Percentiles rank a stretch among this genome's conserved stretches.
Evolutionary conservation across 1,284 basidiomycete genomes (phyloP).

Genomic region (Naganishia albida): DNA sequence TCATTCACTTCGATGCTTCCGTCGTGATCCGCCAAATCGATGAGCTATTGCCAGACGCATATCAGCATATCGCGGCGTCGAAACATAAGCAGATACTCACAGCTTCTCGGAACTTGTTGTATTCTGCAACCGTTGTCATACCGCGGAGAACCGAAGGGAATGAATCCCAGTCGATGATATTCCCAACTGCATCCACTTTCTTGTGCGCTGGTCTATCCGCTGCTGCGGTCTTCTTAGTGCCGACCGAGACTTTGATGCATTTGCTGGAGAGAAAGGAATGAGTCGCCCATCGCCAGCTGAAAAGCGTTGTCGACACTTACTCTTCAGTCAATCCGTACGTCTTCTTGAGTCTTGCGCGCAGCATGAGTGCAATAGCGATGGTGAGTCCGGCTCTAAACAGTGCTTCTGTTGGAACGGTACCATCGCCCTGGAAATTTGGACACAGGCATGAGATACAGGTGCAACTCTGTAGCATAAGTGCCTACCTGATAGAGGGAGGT

Average conservation of each 20-base stretch:
- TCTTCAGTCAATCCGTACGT: slow-evolving; percentile 83
- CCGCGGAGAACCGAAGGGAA: slow-evolving; percentile 38
- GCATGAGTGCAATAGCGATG: slow-evolving; percentile 74
- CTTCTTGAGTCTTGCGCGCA: slow-evolving; percentile 78
- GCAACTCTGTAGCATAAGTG: background rate
- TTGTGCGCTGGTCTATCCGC: slow-evolving; percentile 76
- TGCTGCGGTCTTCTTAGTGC: slow-evolving; percentile 74
- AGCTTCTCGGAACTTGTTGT: slow-evolving; percentile 42
- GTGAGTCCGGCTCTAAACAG: slow-evolving; percentile 63
- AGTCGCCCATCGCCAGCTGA: background rate
- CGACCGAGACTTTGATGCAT: slow-evolving; percentile 77
- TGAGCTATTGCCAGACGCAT: slow-evolving; percentile 30
- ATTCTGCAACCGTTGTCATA: slow-evolving; percentile 46
- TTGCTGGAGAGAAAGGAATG: slow-evolving; percentile 61
- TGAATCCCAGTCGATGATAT: slow-evolving; percentile 40
- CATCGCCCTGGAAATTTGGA: slow-evolving; percentile 9
- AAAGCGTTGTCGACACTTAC: slow-evolving; percentile 57
- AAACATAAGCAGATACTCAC: slow-evolving; percentile 38
- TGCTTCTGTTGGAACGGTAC: slow-evolving; percentile 33
- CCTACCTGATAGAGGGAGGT: slow-evolving; percentile 20
- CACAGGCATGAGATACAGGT: background rate
- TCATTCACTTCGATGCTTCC: slow-evolving; percentile 39
- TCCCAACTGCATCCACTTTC: slow-evolving; percentile 32
- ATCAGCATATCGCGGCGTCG: background rate
- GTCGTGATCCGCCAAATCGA: slow-evolving; percentile 44